Evolutionary conservation across 768 basidiomycete species (phyloP).

Genomic region (Suillus tomentosus): DNA sequence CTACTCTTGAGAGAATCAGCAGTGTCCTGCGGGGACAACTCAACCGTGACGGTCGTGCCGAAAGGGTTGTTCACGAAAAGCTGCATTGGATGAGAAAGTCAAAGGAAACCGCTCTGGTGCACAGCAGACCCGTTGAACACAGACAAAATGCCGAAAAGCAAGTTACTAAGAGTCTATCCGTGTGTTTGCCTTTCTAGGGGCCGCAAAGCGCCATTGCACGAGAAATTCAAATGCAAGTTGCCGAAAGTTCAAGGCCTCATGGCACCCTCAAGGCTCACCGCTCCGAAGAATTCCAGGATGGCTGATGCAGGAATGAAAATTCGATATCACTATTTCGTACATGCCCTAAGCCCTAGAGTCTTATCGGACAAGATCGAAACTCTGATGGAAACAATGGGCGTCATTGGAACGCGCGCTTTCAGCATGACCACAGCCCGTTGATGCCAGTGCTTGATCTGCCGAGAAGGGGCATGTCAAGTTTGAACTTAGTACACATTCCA

Average conservation of each 20-base stretch:
- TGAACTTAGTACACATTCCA: background rate
- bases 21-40: constrained; percentile 8
- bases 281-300: background rate
- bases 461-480: background rate
- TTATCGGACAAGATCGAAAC: background rate
- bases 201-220: background rate
- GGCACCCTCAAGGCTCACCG: too few species aligned
- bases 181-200: background rate
- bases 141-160: background rate
- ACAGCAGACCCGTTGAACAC: background rate
- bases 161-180: background rate
- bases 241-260: background rate
- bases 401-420: background rate
- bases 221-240: background rate
- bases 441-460: background rate
- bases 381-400: background rate
- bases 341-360: background rate
- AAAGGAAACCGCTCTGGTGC: background rate
- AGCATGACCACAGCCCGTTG: background rate
- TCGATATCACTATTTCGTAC: background rate
- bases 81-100: constrained; percentile 4
- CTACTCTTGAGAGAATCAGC: constrained; percentile 8
- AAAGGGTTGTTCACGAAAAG: constrained; percentile 12
- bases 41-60: constrained; percentile 8
- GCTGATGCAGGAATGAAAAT: background rate